Conservation (phyloP, 331 rosid genomes). For the Stylosanthes scabra region DNA sequence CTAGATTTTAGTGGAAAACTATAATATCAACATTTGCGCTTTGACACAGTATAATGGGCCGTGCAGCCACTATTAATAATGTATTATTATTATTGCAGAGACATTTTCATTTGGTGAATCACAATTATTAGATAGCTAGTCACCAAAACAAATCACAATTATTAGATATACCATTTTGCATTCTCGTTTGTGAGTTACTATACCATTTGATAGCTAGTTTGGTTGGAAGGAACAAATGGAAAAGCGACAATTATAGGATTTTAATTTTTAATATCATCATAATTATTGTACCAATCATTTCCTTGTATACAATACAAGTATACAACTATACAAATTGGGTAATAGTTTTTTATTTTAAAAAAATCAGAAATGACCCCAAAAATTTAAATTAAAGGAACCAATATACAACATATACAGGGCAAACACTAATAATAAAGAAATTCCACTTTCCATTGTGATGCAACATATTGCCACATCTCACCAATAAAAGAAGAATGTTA, state of each 20-base stretch:
- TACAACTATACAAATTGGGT: not conserved
- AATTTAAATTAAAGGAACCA: conserved; percentile 14
- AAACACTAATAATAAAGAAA: conserved; percentile 36
- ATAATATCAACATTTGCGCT: no score
- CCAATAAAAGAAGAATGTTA: conserved; percentile 41
- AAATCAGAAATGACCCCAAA: conserved; percentile 18
- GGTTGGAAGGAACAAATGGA: conserved; percentile 30
- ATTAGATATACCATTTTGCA: conserved; percentile 24
- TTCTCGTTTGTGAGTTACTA: conserved; percentile 1
- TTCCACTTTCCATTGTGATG: conserved; percentile 45
- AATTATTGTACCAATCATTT: conserved; percentile 39
- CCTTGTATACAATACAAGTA: no score
- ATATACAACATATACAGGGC: conserved; percentile 21
- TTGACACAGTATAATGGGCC: no score
- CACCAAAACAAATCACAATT: not conserved
- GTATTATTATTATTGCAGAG: not conserved
- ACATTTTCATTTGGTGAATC: conserved; percentile 10
- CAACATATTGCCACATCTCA: conserved; percentile 53
- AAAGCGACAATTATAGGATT: conserved; percentile 38
- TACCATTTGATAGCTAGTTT: conserved; percentile 25
- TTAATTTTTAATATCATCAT: conserved; percentile 45
- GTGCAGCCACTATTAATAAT: no score
- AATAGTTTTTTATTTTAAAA: not conserved
- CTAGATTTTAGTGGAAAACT: no score
- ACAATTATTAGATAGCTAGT: conserved; percentile 10